Percentiles rank a stretch among this genome's conserved stretches.
These are phyloP conservation scores for Volvariella volvacea DNA, from an alignment of 1,284 basidiomycete species.

Conservation along the genomic window DNA sequence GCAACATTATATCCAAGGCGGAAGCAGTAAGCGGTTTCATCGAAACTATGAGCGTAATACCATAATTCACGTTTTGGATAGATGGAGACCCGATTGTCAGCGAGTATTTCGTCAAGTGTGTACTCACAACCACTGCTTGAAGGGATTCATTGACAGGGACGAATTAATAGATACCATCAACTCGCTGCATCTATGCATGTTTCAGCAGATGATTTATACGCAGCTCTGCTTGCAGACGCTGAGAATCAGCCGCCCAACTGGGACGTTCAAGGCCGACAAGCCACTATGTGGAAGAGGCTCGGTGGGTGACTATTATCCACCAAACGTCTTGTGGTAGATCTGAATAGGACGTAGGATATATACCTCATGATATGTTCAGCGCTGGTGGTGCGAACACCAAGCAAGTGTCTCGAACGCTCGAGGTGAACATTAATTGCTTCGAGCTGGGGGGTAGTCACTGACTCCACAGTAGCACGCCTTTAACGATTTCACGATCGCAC, in stretches of 20 bases:
- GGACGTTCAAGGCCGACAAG: slow-evolving; percentile 59
- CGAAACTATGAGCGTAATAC: no score
- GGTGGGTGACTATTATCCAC: slow-evolving; percentile 20
- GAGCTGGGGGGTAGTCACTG: background rate
- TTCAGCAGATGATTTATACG: slow-evolving; percentile 40
- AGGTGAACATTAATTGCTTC: slow-evolving; percentile 34
- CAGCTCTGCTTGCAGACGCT: slow-evolving; percentile 51
- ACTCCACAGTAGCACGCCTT: slow-evolving; percentile 41
- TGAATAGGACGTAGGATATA: slow-evolving; percentile 31
- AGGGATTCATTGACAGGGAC: no score
- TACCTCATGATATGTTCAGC: slow-evolving; percentile 45
- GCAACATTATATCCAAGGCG: slow-evolving; percentile 51
- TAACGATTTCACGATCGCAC: slow-evolving; percentile 62
- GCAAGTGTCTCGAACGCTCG: slow-evolving; percentile 53
- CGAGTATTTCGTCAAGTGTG: slow-evolving; percentile 64
- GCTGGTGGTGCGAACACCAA: slow-evolving; percentile 52
- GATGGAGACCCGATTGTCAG: slow-evolving; percentile 59
- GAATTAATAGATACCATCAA: slow-evolving; percentile 43
- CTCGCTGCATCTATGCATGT: slow-evolving; percentile 41
- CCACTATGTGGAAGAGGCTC: slow-evolving; percentile 47
- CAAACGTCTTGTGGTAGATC: background rate
- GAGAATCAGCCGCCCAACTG: slow-evolving; percentile 53
- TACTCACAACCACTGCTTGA: no score
- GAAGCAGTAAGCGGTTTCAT: slow-evolving; percentile 46
- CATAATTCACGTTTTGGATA: no score